Conservation (phyloP, 1,284 basidiomycete species). For the Microbotryum silenes-acaulis region DNA sequence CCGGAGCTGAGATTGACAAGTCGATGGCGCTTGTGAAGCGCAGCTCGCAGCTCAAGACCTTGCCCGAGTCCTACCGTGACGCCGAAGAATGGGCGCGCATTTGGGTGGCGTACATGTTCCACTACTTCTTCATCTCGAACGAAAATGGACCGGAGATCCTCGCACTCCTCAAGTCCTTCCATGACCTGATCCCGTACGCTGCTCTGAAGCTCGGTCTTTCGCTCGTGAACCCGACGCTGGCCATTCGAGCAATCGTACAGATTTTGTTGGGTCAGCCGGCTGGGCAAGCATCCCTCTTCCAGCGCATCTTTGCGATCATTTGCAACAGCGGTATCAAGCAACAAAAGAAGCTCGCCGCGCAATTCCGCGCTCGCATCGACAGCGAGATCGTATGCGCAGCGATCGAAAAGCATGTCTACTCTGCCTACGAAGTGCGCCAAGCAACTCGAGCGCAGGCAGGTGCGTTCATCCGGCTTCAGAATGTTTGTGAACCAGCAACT, state of each 20-base stretch:
- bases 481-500: not conserved
- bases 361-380: conserved; percentile 13
- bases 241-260: conserved; percentile 25
- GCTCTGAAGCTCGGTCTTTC: conserved; percentile 24
- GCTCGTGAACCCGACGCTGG: conserved; percentile 30
- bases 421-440: conserved; percentile 16
- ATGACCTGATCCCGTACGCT: conserved; percentile 28
- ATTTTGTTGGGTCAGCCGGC: conserved; percentile 28
- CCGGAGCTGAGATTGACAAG: conserved; percentile 25
- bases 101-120: conserved; percentile 28
- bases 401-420: conserved; percentile 20
- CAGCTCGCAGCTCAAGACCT: not conserved
- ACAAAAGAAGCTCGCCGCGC: conserved; percentile 20
- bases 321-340: conserved; percentile 20
- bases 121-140: conserved; percentile 26
- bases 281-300: conserved; percentile 27
- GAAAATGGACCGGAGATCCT: conserved; percentile 18
- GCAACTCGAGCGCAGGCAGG: conserved; percentile 12
- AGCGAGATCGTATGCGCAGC: conserved; percentile 9
- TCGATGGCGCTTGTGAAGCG: conserved; percentile 12
- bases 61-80: conserved; percentile 21
- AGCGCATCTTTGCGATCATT: conserved; percentile 27
- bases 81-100: conserved; percentile 29
- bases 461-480: not conserved
- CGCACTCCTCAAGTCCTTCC: conserved; percentile 26